These are phyloP conservation scores for Brettanomyces bruxellensis DNA, from an alignment of 805 yeast species.

Conservation along the genomic window DNA sequence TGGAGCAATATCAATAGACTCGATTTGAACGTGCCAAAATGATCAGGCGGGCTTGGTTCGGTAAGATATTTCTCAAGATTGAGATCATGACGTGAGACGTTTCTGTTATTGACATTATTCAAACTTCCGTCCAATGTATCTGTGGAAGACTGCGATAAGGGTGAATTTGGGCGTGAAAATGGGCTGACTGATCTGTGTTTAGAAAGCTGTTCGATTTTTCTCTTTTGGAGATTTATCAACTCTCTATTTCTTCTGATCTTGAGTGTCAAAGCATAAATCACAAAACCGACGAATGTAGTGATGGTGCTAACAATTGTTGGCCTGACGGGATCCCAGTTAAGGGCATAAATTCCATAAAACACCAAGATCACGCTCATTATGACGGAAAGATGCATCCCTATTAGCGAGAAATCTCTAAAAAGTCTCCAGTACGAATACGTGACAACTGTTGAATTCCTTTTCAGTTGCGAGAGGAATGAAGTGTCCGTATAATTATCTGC, in stretches of 20 bases:
- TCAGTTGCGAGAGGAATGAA: slow-evolving; percentile 72
- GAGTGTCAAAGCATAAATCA: slow-evolving; percentile 22
- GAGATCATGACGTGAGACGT: neutral
- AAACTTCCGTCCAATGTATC: neutral
- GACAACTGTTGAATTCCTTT: slow-evolving; percentile 66
- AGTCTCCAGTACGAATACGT: slow-evolving; percentile 55
- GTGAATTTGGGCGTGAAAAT: neutral
- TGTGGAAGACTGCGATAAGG: neutral
- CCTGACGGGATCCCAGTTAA: slow-evolving; percentile 39
- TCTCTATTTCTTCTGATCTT: slow-evolving; percentile 22
- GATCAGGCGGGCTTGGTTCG: slow-evolving; percentile 20
- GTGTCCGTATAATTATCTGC: slow-evolving; percentile 88
- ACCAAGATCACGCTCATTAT: slow-evolving; percentile 55
- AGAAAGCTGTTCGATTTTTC: slow-evolving; percentile 22
- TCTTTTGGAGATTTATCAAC: slow-evolving; percentile 19
- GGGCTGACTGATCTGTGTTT: neutral
- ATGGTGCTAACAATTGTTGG: slow-evolving; percentile 30
- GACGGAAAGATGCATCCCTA: slow-evolving; percentile 57
- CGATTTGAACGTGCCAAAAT: slow-evolving; percentile 43
- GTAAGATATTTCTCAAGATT: slow-evolving; percentile 17
- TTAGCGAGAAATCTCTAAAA: slow-evolving; percentile 61
- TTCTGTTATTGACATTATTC: no score
- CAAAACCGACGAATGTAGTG: slow-evolving; percentile 28
- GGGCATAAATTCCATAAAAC: slow-evolving; percentile 53
- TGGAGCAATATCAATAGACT: slow-evolving; percentile 60